Percentiles rank a stretch among this genome's conserved stretches.
These are phyloP conservation scores for Ceratocystis variospora DNA, from an alignment of 2,329 filamentous ascomycete genomes.

Conservation along the genomic window DNA sequence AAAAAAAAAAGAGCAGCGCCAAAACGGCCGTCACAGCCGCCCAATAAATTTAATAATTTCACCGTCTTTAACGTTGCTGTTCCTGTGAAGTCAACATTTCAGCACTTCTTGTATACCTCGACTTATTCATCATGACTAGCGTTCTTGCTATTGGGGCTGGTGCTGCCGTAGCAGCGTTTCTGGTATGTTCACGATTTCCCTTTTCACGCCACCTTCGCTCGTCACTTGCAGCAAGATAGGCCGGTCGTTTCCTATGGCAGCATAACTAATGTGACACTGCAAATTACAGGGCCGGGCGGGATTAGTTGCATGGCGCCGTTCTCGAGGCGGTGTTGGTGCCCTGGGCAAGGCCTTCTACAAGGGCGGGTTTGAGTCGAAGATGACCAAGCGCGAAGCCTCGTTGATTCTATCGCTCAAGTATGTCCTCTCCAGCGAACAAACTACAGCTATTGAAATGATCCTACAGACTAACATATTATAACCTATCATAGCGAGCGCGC, in stretches of 20 bases:
- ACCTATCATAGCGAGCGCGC: constrained; percentile 55
- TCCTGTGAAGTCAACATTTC: neutral
- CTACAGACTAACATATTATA: neutral
- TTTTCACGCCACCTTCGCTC: neutral
- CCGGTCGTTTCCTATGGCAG: no score
- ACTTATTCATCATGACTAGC: constrained; percentile 28
- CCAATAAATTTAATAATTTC: neutral
- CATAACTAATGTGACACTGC: neutral
- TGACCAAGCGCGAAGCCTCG: constrained; percentile 83
- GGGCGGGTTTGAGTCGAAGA: constrained; percentile 91
- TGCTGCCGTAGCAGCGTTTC: constrained; percentile 38
- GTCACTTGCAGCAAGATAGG: no score
- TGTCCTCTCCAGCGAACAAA: constrained; percentile 20
- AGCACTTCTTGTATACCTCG: neutral
- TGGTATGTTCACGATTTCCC: constrained; percentile 31
- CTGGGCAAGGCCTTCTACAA: constrained; percentile 93
- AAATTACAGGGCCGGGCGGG: constrained; percentile 67
- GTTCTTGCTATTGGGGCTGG: constrained; percentile 35
- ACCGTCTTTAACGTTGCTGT: neutral
- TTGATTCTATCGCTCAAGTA: constrained; percentile 86
- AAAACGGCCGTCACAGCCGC: neutral
- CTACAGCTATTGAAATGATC: constrained; percentile 10
- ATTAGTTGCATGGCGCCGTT: constrained; percentile 74
- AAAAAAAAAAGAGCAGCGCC: constrained; percentile 6
- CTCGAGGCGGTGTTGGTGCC: constrained; percentile 60